phyloP scores from a whole-genome alignment of 495 filamentous ascomycete species.

The Staphylotrichum longicolle region DNA sequence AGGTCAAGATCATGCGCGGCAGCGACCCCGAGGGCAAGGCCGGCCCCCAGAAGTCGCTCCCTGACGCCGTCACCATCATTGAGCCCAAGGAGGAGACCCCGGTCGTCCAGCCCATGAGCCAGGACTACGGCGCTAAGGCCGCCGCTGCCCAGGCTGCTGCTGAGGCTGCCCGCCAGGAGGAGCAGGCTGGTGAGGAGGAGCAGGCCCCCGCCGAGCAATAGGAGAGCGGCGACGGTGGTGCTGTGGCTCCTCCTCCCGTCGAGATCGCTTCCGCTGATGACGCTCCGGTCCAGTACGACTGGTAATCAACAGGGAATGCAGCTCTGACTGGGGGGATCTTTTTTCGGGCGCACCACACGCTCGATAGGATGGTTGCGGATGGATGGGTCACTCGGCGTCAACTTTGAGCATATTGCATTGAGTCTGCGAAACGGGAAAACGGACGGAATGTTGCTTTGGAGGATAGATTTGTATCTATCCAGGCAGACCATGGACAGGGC shows the following conservation, averaged over 20 bases:
- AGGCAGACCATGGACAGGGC: slow-evolving; percentile 26
- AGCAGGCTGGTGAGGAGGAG: slow-evolving; percentile 56
- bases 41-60: slow-evolving; percentile 92
- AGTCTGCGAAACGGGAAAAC: slow-evolving; percentile 35
- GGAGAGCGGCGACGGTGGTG: slow-evolving; percentile 25
- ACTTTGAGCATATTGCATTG: slow-evolving; percentile 39
- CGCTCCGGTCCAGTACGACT: slow-evolving; percentile 5
- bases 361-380: slow-evolving; percentile 29
- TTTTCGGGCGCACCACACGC: slow-evolving; percentile 28
- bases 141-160: slow-evolving; percentile 71
- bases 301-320: slow-evolving; percentile 22
- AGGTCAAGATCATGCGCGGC: slow-evolving; percentile 99
- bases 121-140: slow-evolving; percentile 98
- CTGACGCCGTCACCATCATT: slow-evolving; percentile 97
- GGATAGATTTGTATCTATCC: slow-evolving; percentile 28
- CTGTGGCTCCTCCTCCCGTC: slow-evolving; percentile 13
- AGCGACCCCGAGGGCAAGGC: slow-evolving; percentile 99
- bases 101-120: slow-evolving; percentile 87
- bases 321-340: slow-evolving; percentile 13
- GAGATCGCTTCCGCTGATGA: neutral
- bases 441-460: slow-evolving; percentile 31
- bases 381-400: slow-evolving; percentile 40
- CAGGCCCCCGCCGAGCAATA: slow-evolving; percentile 52
- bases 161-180: slow-evolving; percentile 65
- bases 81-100: slow-evolving; percentile 99